phyloP scores from a whole-genome alignment of 169 alveolate species.

The Eimeria tenella region DNA sequence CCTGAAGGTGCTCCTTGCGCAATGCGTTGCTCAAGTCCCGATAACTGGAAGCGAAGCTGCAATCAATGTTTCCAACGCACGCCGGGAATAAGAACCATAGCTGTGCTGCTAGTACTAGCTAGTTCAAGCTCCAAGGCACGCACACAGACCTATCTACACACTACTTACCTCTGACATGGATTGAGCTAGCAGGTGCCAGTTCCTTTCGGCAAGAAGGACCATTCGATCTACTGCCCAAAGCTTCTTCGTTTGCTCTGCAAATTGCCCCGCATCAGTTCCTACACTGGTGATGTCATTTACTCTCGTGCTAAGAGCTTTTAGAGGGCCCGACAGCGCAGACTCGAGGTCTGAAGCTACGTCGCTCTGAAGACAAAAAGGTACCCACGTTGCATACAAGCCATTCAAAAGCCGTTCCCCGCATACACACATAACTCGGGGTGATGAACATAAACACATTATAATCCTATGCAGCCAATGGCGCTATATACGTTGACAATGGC shows the following conservation, averaged over 20 bases:
- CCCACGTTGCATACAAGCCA: no score
- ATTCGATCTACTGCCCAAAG: conserved; percentile 58
- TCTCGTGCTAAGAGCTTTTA: conserved; percentile 15
- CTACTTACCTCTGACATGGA: conserved; percentile 57
- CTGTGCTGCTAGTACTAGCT: no score
- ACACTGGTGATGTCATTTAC: not conserved
- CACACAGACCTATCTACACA: not conserved
- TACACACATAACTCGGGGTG: no score
- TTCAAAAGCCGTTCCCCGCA: no score
- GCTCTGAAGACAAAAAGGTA: not conserved
- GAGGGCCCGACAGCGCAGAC: conserved; percentile 62
- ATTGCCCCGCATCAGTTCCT: conserved; percentile 54
- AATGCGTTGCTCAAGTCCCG: conserved; percentile 69
- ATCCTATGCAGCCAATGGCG: no score
- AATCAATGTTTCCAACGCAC: not conserved
- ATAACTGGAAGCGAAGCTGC: conserved; percentile 51
- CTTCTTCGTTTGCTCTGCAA: conserved; percentile 40
- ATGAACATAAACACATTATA: no score
- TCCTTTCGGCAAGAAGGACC: conserved; percentile 60
- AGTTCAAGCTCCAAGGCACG: not conserved
- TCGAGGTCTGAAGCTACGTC: conserved; percentile 68
- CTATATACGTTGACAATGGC: no score
- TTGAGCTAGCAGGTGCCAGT: conserved; percentile 52
- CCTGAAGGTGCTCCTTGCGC: conserved; percentile 17
- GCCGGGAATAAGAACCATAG: not conserved